Evolutionary conservation across 75 land plant species (phyloP).

Genomic region (Pinus albicaulis): DNA sequence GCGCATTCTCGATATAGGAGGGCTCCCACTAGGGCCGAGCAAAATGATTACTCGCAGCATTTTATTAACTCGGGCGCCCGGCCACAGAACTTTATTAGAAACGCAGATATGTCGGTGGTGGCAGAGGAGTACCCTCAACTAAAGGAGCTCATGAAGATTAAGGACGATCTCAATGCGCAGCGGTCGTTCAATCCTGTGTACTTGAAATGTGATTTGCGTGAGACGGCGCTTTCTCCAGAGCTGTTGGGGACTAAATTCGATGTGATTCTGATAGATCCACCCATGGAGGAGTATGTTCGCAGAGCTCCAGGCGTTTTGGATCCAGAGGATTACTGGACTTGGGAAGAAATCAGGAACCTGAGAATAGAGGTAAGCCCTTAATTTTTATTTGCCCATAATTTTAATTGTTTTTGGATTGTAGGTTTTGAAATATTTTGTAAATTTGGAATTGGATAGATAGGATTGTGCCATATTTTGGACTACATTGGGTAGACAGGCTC

Average conservation of each 20-base stretch:
- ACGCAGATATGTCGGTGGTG: slow-evolving; percentile 79
- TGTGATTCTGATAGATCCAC: slow-evolving; percentile 94
- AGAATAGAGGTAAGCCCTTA: slow-evolving; percentile 49
- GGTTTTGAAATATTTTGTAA: no score
- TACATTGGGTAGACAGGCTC: no score
- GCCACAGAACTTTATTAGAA: slow-evolving; percentile 94
- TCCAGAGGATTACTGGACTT: slow-evolving; percentile 74
- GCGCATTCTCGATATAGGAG: slow-evolving; percentile 26
- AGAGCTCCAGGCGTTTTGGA: slow-evolving; percentile 93
- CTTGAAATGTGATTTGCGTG: slow-evolving; percentile 70
- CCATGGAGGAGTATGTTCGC: slow-evolving; percentile 99
- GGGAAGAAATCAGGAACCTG: slow-evolving; percentile 38
- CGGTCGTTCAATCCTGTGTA: slow-evolving; percentile 81
- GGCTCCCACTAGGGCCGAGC: slow-evolving; percentile 93
- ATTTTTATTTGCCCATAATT: no score
- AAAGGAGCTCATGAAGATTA: slow-evolving; percentile 87
- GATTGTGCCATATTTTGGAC: no score
- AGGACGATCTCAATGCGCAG: slow-evolving; percentile 80
- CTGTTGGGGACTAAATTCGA: slow-evolving; percentile 92
- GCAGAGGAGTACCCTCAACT: slow-evolving; percentile 96
- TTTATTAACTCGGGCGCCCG: slow-evolving; percentile 93
- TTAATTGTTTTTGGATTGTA: no score
- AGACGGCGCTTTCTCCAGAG: slow-evolving; percentile 59
- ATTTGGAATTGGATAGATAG: no score
- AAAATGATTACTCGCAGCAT: slow-evolving; percentile 95